Percentiles rank a stretch among this genome's conserved stretches.
Conservation (phyloP, 495 filamentous ascomycete genomes). For the Astrothelium subdiscretum region DNA sequence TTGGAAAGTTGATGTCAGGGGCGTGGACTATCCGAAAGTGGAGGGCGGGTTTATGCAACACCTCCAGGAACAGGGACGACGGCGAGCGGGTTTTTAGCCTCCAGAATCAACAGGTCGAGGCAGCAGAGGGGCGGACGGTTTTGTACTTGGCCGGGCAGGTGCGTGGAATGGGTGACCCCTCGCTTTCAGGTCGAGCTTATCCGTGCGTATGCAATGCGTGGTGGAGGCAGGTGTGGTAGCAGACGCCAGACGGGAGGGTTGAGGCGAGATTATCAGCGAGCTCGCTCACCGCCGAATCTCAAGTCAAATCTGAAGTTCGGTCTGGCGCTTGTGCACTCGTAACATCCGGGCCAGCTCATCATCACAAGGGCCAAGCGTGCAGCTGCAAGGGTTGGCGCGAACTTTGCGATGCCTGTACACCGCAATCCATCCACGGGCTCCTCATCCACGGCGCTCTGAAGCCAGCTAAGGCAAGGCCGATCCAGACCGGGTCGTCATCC, state of each 20-base stretch:
- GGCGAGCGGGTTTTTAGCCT: too few species aligned
- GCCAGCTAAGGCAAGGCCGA: neutral
- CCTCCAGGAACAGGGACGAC: neutral
- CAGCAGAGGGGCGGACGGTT: too few species aligned
- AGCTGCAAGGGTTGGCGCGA: slow-evolving; percentile 2
- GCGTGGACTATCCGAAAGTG: neutral
- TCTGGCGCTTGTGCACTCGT: slow-evolving; percentile 1
- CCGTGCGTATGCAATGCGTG: neutral
- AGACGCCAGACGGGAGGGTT: neutral
- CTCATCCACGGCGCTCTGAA: too few species aligned
- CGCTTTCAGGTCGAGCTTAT: neutral
- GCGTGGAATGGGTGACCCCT: neutral
- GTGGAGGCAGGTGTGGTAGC: too few species aligned
- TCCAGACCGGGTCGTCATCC: neutral
- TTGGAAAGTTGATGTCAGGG: slow-evolving; percentile 3
- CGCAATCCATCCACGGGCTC: neutral
- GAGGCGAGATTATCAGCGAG: neutral
- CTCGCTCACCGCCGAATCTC: neutral
- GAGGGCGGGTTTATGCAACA: neutral
- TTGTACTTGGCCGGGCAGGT: neutral
- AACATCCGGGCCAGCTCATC: slow-evolving; percentile 3
- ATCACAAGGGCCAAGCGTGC: slow-evolving; percentile 1
- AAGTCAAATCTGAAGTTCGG: neutral
- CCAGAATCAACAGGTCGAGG: too few species aligned
- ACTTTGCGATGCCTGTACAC: neutral